phyloP scores from a whole-genome alignment of 208 protist species.

The Trypanosoma conorhini region DNA sequence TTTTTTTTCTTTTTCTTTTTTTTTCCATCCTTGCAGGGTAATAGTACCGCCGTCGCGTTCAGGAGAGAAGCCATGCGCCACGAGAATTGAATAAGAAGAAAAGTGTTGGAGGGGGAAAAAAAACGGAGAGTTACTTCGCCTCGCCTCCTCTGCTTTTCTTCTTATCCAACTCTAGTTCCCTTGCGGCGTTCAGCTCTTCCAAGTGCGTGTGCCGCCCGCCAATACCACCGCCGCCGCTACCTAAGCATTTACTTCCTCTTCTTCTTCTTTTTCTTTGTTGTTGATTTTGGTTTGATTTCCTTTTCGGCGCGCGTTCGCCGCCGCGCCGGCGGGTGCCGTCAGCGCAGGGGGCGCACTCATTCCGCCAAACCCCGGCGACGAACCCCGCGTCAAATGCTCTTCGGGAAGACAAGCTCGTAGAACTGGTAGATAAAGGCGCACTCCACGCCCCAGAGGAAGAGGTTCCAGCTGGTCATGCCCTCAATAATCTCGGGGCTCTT shows the following conservation, averaged over 20 bases:
- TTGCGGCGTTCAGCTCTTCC: neutral
- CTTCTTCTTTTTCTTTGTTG: neutral
- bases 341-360: neutral
- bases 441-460: conserved; percentile 89
- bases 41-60: neutral
- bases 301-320: neutral
- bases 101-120: neutral
- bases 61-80: conserved; percentile 12
- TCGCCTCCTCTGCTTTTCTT: conserved; percentile 16
- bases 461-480: conserved; percentile 86
- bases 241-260: conserved; percentile 10
- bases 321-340: neutral
- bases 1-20: neutral
- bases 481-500: conserved; percentile 87
- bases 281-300: neutral
- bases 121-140: neutral
- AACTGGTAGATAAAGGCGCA: conserved; percentile 91
- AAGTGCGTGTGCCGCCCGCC: neutral
- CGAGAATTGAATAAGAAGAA: conserved; percentile 6
- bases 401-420: conserved; percentile 88
- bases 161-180: neutral
- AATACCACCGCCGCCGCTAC: conserved; percentile 14
- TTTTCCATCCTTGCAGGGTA: neutral
- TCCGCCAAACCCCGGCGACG: neutral
- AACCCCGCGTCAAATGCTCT: conserved; percentile 61